Conservation (phyloP, 2,329 filamentous ascomycete genomes). For the Fusarium tanahbumbuense region DNA sequence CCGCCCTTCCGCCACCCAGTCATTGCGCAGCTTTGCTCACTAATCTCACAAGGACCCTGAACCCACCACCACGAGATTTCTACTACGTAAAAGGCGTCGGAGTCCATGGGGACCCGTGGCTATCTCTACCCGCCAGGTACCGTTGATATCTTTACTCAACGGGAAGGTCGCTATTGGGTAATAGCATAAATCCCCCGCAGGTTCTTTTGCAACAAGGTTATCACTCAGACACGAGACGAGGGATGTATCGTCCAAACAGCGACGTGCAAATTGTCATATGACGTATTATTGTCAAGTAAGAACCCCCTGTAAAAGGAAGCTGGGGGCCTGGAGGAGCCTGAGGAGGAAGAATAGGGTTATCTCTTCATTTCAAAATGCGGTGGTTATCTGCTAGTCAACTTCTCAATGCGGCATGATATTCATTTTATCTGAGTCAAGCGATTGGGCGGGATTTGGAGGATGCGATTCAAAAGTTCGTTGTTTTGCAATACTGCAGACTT, state of each 20-base stretch:
- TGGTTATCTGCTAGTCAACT: constrained; percentile 21
- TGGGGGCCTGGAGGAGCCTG: no score
- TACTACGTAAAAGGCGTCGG: constrained; percentile 17
- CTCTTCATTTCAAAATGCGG: constrained; percentile 3
- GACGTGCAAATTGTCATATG: constrained; percentile 18
- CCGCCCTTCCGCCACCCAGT: constrained; percentile 3
- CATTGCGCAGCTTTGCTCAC: background rate
- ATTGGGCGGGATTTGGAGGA: constrained; percentile 2
- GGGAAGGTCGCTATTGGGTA: constrained; percentile 29
- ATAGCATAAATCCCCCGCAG: constrained; percentile 15
- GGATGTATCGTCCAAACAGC: constrained; percentile 7
- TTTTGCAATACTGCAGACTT: background rate
- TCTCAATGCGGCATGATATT: constrained; percentile 22
- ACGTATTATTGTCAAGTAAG: constrained; percentile 16
- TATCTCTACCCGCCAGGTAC: constrained; percentile 22
- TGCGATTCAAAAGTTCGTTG: constrained; percentile 15
- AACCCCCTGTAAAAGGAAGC: constrained; percentile 2
- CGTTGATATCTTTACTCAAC: constrained; percentile 25
- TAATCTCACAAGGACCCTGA: constrained; percentile 8
- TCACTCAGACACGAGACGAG: constrained; percentile 1
- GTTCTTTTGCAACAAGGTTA: constrained; percentile 18
- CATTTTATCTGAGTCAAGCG: background rate
- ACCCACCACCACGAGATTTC: constrained; percentile 3
- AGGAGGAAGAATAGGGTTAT: constrained; percentile 5
- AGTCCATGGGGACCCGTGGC: constrained; percentile 9